phyloP scores from a whole-genome alignment of 2,329 filamentous ascomycete species.

The Alternaria sp. region DNA sequence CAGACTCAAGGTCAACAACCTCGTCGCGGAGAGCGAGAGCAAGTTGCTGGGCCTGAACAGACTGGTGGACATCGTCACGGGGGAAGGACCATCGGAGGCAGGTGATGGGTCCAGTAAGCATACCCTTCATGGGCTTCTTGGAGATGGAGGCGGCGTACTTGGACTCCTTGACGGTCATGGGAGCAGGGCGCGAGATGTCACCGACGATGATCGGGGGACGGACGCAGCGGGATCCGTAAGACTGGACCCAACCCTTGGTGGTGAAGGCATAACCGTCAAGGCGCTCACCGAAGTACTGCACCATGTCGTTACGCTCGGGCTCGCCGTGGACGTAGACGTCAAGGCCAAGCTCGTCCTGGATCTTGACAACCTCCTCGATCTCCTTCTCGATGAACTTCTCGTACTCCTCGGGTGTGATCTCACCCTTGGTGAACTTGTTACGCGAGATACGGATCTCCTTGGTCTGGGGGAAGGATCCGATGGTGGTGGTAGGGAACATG shows the following conservation, averaged over 20 bases:
- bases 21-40: conserved; percentile 98
- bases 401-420: conserved; percentile 91
- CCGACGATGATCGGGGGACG: conserved; percentile 98
- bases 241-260: conserved; percentile 98
- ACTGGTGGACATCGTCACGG: conserved; percentile 99
- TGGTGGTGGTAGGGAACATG: conserved; percentile 98
- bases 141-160: conserved; percentile 97
- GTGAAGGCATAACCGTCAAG: conserved; percentile 98
- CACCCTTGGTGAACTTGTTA: conserved; percentile 98
- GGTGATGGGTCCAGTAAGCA: conserved; percentile 98
- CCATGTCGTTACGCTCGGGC: conserved; percentile 99
- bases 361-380: conserved; percentile 92
- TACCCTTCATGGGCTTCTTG: conserved; percentile 99
- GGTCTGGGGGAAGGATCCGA: conserved; percentile 99
- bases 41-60: conserved; percentile 97
- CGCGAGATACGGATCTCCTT: conserved; percentile 96
- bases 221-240: conserved; percentile 97
- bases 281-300: conserved; percentile 99
- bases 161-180: conserved; percentile 99
- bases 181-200: conserved; percentile 93
- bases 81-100: conserved; percentile 99
- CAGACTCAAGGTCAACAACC: conserved; percentile 96
- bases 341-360: conserved; percentile 97
- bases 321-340: conserved; percentile 98
- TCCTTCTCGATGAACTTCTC: conserved; percentile 99